These are phyloP conservation scores for Heterobasidion annosum DNA, from an alignment of 1,284 basidiomycete species.

Conservation along the genomic window DNA sequence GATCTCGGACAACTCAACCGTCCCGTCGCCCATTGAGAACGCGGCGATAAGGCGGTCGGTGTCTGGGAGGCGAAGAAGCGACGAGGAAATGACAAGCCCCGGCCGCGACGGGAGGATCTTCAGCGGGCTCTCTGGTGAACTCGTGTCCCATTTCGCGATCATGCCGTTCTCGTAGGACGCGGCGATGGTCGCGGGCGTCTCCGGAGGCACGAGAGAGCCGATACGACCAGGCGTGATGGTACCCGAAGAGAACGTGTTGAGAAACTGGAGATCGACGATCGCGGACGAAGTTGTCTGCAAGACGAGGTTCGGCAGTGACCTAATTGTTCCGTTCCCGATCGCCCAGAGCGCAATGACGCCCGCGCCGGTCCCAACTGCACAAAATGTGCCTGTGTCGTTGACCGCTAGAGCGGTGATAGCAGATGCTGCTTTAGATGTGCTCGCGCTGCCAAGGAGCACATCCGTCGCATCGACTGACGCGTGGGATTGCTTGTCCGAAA, in stretches of 20 bases:
- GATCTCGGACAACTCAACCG: slow-evolving; percentile 49
- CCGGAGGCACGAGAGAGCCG: slow-evolving; percentile 22
- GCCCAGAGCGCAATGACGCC: slow-evolving; percentile 53
- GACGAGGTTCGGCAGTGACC: slow-evolving; percentile 33
- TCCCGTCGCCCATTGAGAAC: slow-evolving; percentile 56
- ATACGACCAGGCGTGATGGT: slow-evolving; percentile 5
- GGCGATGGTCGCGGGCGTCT: slow-evolving; percentile 19
- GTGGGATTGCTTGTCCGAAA: slow-evolving; percentile 30
- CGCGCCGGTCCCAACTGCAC: slow-evolving; percentile 56
- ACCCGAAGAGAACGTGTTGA: slow-evolving; percentile 10
- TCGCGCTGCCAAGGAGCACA: slow-evolving; percentile 35
- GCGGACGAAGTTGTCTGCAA: slow-evolving; percentile 37
- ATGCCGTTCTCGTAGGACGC: slow-evolving; percentile 52
- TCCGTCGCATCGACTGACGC: slow-evolving; percentile 43
- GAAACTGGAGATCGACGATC: slow-evolving; percentile 41
- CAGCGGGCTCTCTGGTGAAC: slow-evolving; percentile 24
- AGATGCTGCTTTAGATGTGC: slow-evolving; percentile 35
- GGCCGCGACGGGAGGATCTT: slow-evolving; percentile 37
- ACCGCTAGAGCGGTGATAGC: slow-evolving; percentile 53
- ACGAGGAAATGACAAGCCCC: slow-evolving; percentile 35
- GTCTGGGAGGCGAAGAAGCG: slow-evolving; percentile 35
- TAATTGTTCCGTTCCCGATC: slow-evolving; percentile 31
- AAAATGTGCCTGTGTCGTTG: slow-evolving; percentile 43
- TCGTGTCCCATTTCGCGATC: slow-evolving; percentile 45
- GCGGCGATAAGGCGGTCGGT: slow-evolving; percentile 40